Base-by-base conservation (phyloP, 2,329 filamentous ascomycete genomes). In the Emmonsiellopsis sp. region DNA sequence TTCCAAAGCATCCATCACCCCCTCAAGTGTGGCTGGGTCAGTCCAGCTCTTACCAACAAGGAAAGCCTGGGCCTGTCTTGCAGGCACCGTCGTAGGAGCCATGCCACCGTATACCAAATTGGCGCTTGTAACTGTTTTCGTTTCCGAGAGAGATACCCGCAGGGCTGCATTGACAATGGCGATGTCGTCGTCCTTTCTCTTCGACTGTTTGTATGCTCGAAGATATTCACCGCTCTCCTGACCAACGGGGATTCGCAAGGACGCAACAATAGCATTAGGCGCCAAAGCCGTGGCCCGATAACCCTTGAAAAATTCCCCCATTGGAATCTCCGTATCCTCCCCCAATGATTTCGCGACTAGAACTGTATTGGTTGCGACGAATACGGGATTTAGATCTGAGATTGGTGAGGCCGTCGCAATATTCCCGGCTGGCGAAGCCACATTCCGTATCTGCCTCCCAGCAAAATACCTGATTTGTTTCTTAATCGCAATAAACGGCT, bases 171-270 rank as follows among this genome's bases (percentile, higher is more conserved):
- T 97, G 27, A 97, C 93, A 62, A 98, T 97, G 2, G 93, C 93
- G 65, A 98, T 97, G 65, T 98, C 93, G 63, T 98, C 93, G 62
- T 98, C 93, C 66, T 97, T 97, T 60, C 93, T 77, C 75, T 98
- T 98, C 0, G 93, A 84, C 68, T 97, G 92, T 71, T 98, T 98
- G 71, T 96, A 97, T 1, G 92, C 85, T 43, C 87, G 81, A 67
- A 95, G 86, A 65, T 85, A 89, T 66, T 97, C 93, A 3, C 87
- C 85, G 62, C 85, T 86, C 51, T 83, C 78, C 2, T 77, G 77
- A 0, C 87, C 86, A 2, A 87, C 73, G 0, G 93, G 93, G 44
- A 98, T 88, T n/a, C 86, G 82, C 57, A 98, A 85, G 42, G 85
- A 85, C 1, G 89, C 84, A 56, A 98, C 92, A 57, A 97, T 82